A percentile compares a stretch with the other conserved stretches of the same genome.
These are phyloP conservation scores for Podaxis sp. DNA, from an alignment of 768 basidiomycete genomes.

Conservation along the genomic window DNA sequence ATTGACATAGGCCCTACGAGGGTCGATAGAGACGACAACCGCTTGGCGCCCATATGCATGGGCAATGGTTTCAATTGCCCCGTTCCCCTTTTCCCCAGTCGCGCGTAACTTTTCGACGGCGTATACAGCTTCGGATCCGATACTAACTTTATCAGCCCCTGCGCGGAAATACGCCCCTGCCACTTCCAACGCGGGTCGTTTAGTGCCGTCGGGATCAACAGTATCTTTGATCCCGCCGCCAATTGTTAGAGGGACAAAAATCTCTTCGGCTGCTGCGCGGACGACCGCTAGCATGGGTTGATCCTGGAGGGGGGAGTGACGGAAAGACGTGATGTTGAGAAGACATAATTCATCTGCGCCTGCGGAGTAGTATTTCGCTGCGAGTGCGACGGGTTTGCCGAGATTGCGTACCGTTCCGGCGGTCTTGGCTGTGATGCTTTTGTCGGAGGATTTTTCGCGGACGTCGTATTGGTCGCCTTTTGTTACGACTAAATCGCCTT, in stretches of 20 bases:
- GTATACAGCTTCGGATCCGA: slow-evolving; percentile 94
- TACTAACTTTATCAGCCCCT: slow-evolving; percentile 98
- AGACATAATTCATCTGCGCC: slow-evolving; percentile 97
- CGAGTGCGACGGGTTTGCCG: slow-evolving; percentile 93
- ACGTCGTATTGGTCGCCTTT: slow-evolving; percentile 99
- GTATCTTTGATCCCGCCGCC: slow-evolving; percentile 98
- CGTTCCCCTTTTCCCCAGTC: slow-evolving; percentile 52
- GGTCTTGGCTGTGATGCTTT: slow-evolving; percentile 35
- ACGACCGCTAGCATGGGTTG: slow-evolving; percentile 99
- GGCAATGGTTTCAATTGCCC: slow-evolving; percentile 92
- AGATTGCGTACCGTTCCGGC: slow-evolving; percentile 91
- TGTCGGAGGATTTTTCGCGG: slow-evolving; percentile 62
- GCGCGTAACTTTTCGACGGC: slow-evolving; percentile 82
- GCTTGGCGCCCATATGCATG: slow-evolving; percentile 91
- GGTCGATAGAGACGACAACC: slow-evolving; percentile 97
- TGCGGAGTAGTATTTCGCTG: slow-evolving; percentile 78
- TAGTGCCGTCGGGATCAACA: slow-evolving; percentile 92
- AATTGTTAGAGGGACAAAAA: slow-evolving; percentile 98
- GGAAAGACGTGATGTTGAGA: slow-evolving; percentile 99
- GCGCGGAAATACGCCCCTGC: slow-evolving; percentile 95
- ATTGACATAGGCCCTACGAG: slow-evolving; percentile 81
- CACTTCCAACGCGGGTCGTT: slow-evolving; percentile 85
- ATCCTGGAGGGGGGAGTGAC: slow-evolving; percentile 90
- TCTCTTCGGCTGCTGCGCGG: slow-evolving; percentile 79
- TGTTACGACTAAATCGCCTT: slow-evolving; percentile 96